A percentile compares a stretch with the other conserved stretches of the same genome.
Evolutionary conservation across 257 asterid genomes (phyloP).

Genomic region (Solanum sejunctum): DNA sequence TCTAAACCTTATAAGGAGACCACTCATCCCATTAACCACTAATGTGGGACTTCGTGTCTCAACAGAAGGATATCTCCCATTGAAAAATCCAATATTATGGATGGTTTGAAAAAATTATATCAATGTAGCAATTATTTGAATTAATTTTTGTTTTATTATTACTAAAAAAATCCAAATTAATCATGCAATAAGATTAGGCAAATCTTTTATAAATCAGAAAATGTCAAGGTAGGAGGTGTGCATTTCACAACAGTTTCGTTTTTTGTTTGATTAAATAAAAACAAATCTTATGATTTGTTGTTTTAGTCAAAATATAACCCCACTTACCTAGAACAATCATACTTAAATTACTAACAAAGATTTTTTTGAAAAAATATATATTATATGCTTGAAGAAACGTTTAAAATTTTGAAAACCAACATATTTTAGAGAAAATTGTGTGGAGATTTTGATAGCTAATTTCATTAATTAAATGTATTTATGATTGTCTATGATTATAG

Average conservation of each 20-base stretch:
- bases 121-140: not conserved
- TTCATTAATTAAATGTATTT: not conserved
- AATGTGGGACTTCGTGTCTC: too few species aligned
- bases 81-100: not conserved
- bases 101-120: not conserved
- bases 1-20: too few species aligned
- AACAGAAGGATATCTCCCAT: not conserved
- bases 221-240: not conserved
- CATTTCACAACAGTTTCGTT: not conserved
- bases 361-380: not conserved
- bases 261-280: not conserved
- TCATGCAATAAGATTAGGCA: not conserved
- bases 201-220: not conserved
- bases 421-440: not conserved
- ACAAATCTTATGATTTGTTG: not conserved
- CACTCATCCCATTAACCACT: too few species aligned
- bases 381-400: not conserved
- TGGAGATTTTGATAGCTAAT: not conserved
- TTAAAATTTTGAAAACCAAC: not conserved
- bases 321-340: not conserved
- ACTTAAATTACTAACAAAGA: not conserved
- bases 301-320: not conserved
- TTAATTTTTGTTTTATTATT: not conserved
- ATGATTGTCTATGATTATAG: not conserved
- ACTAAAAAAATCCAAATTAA: not conserved